phyloP scores from a whole-genome alignment of 352 stramenopile species.

The Globisporangium camurandrum region DNA sequence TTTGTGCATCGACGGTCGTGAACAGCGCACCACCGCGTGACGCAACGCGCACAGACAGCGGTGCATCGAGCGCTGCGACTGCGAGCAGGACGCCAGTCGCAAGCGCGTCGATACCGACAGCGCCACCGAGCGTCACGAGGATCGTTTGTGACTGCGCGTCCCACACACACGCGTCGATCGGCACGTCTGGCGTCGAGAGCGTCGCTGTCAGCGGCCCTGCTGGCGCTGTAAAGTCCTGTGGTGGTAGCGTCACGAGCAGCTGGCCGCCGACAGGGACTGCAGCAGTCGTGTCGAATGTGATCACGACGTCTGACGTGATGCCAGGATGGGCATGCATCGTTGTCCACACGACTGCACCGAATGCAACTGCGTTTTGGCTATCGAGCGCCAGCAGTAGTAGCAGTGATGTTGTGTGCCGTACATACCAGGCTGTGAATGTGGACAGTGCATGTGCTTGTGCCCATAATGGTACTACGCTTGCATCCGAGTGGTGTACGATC shows the following conservation, averaged over 20 bases:
- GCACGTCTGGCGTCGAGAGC: background rate
- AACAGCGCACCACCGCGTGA: conserved; percentile 17
- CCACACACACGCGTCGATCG: conserved; percentile 16
- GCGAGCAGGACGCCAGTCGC: conserved; percentile 19
- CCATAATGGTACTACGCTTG: background rate
- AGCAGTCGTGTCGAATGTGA: conserved; percentile 44
- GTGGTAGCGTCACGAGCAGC: conserved; percentile 29
- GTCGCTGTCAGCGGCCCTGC: conserved; percentile 2
- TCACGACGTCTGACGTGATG: conserved; percentile 28
- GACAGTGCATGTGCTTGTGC: background rate
- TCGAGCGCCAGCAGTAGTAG: conserved; percentile 33
- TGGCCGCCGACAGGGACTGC: conserved; percentile 26
- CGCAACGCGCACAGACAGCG: conserved; percentile 22
- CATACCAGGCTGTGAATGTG: background rate
- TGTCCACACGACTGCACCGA: conserved; percentile 28
- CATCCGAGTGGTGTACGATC: background rate
- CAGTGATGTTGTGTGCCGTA: conserved; percentile 21
- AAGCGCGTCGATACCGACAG: conserved; percentile 23
- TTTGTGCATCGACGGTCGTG: conserved; percentile 32
- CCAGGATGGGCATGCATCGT: conserved; percentile 37
- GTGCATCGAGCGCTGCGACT: conserved; percentile 34
- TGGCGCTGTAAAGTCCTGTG: conserved; percentile 26
- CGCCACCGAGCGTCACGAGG: conserved; percentile 12
- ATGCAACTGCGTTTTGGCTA: conserved; percentile 17
- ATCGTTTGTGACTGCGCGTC: conserved; percentile 14